Evolutionary conservation across 1,284 basidiomycete genomes (phyloP), one percentile per base, ranked within the genome.

Genomic region (Leccinum griseonigrum): DNA sequence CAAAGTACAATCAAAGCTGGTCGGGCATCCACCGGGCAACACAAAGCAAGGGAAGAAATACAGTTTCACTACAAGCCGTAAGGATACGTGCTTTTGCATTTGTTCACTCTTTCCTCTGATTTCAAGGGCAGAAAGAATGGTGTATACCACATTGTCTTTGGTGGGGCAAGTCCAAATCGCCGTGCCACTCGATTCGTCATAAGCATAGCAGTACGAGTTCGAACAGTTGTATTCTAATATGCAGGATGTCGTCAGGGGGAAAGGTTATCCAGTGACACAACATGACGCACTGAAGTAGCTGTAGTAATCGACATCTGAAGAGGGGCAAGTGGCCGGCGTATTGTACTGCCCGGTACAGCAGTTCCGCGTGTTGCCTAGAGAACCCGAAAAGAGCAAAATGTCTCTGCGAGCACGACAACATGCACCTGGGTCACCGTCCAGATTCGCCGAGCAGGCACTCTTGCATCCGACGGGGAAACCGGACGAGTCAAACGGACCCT

Each of bases 391-490:
- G 11, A 16, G 28, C 29, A 22, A 34, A 11, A 9, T 60, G 1
- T n/a, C n/a, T 28, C 50, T 48, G n/a, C n/a, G 18, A 18, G 43
- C n/a, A 48, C 51, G 36, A 3, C 14, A 38, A 38, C 14, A 68
- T 73, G 14, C 64, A 78, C 79, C 34, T 51, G 76, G 78, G 64
- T 82, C 63, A 11, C 71, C 69, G 50, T 68, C 70, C 26, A 83
- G 70, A 62, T 81, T 77, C 4, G 82, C 82, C 1, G 68, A 66
- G 66, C 83, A 85, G 1, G 83, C 79, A 56, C 77, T 79, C 68
- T 80, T 80, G 74, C 83, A 85, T 32, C 83, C 84, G 4, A 81
- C 75, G 1, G 76, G 72, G 62, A 73, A 71, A 16, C 81, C 83
- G 5, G 69, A 69, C 1, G 74, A 72, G 63, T 83, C 77, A 58